These are phyloP conservation scores for Arthrobotrys megalospora DNA, from an alignment of 2,329 filamentous ascomycete species.

Conservation along the genomic window DNA sequence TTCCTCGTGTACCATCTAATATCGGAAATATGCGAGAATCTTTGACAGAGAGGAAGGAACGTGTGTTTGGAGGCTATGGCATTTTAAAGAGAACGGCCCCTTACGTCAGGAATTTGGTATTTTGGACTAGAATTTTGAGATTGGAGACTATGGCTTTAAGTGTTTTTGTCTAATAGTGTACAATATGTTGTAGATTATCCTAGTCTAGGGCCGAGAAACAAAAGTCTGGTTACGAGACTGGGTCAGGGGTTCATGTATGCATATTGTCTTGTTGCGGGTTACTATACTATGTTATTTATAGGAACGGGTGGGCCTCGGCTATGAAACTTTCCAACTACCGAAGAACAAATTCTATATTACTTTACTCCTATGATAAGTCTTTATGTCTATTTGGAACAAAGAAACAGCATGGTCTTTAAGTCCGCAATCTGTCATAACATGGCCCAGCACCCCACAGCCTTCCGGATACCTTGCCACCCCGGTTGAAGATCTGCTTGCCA, in stretches of 20 bases:
- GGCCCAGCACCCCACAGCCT: constrained; percentile 25
- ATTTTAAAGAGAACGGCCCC: background rate
- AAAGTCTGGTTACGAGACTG: too few relatives aligned
- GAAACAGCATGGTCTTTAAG: too few relatives aligned
- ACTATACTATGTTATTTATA: too few relatives aligned
- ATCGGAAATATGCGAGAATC: background rate
- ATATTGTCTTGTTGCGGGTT: too few relatives aligned
- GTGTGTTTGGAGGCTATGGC: background rate
- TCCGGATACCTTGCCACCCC: background rate
- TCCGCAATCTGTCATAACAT: constrained; percentile 5
- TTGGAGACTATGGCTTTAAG: too few relatives aligned
- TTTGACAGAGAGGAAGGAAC: background rate
- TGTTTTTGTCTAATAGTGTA: background rate
- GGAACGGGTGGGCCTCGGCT: background rate
- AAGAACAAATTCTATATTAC: background rate
- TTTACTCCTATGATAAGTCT: background rate
- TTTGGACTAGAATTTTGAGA: too few relatives aligned
- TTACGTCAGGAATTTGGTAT: background rate
- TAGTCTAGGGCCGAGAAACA: too few relatives aligned
- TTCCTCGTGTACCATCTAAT: constrained; percentile 2
- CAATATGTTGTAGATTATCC: background rate
- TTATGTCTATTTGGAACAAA: background rate
- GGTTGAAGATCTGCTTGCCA: constrained; percentile 8
- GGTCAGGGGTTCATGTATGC: too few relatives aligned
- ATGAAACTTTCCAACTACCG: background rate